Conservation (phyloP, 768 basidiomycete species). For the Mycena belliarum region DNA sequence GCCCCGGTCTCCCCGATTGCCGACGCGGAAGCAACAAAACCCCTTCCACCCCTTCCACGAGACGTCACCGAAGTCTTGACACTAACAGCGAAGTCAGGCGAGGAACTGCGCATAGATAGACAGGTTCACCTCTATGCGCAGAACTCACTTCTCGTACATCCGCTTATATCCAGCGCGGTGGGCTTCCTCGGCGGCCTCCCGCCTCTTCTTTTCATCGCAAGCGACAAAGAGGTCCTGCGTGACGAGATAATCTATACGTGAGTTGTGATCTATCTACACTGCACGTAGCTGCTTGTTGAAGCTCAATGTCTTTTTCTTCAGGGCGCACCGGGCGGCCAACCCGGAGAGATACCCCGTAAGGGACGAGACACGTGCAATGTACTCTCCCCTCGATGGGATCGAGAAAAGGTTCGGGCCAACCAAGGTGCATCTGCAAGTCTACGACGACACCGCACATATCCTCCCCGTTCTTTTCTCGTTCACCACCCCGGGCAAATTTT, state of each 20-base stretch:
- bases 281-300: background rate
- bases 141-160: slow-evolving; percentile 76
- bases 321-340: slow-evolving; percentile 89
- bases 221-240: slow-evolving; percentile 88
- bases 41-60: too few relatives aligned
- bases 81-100: slow-evolving; percentile 49
- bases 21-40: slow-evolving; percentile 49
- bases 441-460: slow-evolving; percentile 80
- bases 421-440: slow-evolving; percentile 89
- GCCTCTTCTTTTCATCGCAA: slow-evolving; percentile 80
- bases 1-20: slow-evolving; percentile 23
- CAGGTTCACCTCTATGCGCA: slow-evolving; percentile 88
- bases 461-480: slow-evolving; percentile 75
- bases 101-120: slow-evolving; percentile 52
- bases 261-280: slow-evolving; percentile 27
- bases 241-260: slow-evolving; percentile 91
- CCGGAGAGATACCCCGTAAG: slow-evolving; percentile 65
- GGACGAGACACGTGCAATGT: slow-evolving; percentile 48
- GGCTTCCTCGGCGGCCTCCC: slow-evolving; percentile 89
- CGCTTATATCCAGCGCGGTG: slow-evolving; percentile 79
- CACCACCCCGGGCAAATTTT: slow-evolving; percentile 77
- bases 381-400: slow-evolving; percentile 57
- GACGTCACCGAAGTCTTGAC: slow-evolving; percentile 45
- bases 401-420: slow-evolving; percentile 60
- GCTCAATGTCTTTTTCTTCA: slow-evolving; percentile 26